Percentiles rank a stretch among this genome's conserved stretches.
Conservation (phyloP, 2,329 filamentous ascomycete genomes). For the Cladorrhinum sp. region DNA sequence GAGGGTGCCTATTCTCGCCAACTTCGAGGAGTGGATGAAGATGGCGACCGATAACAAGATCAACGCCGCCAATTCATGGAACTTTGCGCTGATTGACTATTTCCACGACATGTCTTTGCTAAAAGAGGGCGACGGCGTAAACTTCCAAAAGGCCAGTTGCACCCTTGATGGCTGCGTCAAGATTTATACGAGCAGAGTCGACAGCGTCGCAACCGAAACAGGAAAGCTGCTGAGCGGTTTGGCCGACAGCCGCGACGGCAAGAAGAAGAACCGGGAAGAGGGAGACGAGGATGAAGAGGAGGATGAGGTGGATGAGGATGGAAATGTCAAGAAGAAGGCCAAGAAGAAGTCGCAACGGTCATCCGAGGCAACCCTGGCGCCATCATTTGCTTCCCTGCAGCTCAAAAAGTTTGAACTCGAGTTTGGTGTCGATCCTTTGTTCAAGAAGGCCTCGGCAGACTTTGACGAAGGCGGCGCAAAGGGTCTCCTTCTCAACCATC, state of each 20-base stretch:
- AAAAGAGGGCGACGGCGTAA: constrained; percentile 94
- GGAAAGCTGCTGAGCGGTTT: constrained; percentile 91
- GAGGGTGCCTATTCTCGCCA: constrained; percentile 89
- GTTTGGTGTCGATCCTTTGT: constrained; percentile 94
- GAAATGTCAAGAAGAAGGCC: constrained; percentile 54
- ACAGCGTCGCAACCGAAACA: constrained; percentile 96
- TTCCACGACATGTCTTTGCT: constrained; percentile 98
- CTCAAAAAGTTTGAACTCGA: constrained; percentile 98
- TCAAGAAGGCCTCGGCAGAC: constrained; percentile 97
- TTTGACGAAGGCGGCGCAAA: constrained; percentile 98
- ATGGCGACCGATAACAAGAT: constrained; percentile 99
- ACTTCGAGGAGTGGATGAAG: constrained; percentile 99
- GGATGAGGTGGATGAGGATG: constrained; percentile 52
- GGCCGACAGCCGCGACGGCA: constrained; percentile 79
- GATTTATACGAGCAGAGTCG: constrained; percentile 97
- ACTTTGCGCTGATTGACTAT: constrained; percentile 99
- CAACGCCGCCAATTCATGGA: constrained; percentile 97
- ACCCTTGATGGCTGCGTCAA: constrained; percentile 98
- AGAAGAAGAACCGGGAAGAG: constrained; percentile 60
- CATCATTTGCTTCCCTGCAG: constrained; percentile 82
- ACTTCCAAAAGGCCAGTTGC: constrained; percentile 97
- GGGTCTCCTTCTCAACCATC: constrained; percentile 87
- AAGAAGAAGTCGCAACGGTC: constrained; percentile 78
- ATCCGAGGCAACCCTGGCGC: constrained; percentile 88
- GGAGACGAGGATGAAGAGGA: constrained; percentile 63